Conservation (phyloP, 1,284 basidiomycete species). For the Cerrena zonata region DNA sequence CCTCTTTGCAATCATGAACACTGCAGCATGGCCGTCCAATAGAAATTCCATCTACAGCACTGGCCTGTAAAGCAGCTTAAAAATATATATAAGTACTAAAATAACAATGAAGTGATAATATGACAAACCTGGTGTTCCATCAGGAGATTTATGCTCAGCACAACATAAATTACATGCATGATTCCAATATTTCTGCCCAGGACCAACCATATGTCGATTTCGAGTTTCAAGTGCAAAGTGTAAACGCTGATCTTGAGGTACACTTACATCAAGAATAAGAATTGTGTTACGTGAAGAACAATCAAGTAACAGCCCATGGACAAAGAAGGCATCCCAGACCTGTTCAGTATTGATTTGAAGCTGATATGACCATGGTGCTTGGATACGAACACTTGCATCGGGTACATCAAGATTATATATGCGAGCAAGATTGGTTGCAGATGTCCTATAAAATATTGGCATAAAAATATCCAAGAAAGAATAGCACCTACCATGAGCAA, state of each 20-base stretch:
- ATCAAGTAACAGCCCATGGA: neutral
- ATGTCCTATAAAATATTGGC: too few species aligned
- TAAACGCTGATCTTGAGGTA: neutral
- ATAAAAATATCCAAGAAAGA: neutral
- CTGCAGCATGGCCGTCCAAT: slow-evolving; percentile 30
- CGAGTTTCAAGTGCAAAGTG: neutral
- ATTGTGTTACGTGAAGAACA: neutral
- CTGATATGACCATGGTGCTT: neutral
- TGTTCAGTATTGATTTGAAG: neutral
- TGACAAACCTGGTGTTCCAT: too few species aligned
- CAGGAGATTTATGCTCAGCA: neutral
- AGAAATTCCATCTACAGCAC: slow-evolving; percentile 28
- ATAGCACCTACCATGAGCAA: neutral
- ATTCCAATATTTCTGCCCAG: neutral
- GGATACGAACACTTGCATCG: neutral
- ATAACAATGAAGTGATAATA: too few species aligned
- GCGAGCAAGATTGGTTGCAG: neutral
- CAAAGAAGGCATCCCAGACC: slow-evolving; percentile 1
- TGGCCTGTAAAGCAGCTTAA: neutral
- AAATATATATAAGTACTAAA: neutral
- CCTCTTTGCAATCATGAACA: neutral
- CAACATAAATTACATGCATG: neutral
- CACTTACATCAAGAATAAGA: neutral
- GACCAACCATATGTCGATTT: neutral
- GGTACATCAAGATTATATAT: neutral